Percentiles rank a stretch among this genome's conserved stretches.
Evolutionary conservation across 768 basidiomycete species (phyloP).

Genomic region (Cantharellus anzutake): DNA sequence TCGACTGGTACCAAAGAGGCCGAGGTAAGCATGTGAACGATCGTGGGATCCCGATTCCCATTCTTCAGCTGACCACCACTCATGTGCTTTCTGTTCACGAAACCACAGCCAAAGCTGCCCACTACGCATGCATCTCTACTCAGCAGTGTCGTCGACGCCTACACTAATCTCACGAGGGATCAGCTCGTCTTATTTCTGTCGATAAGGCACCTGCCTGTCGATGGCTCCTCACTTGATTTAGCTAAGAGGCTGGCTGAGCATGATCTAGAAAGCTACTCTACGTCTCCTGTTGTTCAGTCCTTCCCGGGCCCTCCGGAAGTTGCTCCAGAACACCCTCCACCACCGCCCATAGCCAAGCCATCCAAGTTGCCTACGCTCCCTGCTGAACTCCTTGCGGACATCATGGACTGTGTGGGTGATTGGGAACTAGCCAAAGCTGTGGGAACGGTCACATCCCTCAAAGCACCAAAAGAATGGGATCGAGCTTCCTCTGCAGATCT

Average conservation of each 20-base stretch:
- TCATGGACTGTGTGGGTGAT: slow-evolving; percentile 59
- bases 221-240: slow-evolving; percentile 25
- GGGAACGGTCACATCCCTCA: slow-evolving; percentile 48
- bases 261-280: slow-evolving; percentile 48
- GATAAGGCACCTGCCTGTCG: background rate
- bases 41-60: too few species aligned
- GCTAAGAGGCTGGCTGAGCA: slow-evolving; percentile 54
- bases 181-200: slow-evolving; percentile 1
- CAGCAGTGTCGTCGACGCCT: slow-evolving; percentile 1
- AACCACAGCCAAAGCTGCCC: background rate
- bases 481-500: slow-evolving; percentile 49
- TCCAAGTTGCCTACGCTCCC: slow-evolving; percentile 30
- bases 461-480: slow-evolving; percentile 47
- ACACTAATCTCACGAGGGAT: background rate
- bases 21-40: too few species aligned
- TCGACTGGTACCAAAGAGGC: too few species aligned
- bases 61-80: too few species aligned
- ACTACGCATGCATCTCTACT: background rate
- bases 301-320: slow-evolving; percentile 4
- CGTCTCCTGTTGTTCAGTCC: slow-evolving; percentile 6
- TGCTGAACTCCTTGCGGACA: slow-evolving; percentile 55
- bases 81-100: background rate
- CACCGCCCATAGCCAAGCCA: slow-evolving; percentile 9
- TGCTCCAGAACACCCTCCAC: slow-evolving; percentile 1
- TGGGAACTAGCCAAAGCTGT: slow-evolving; percentile 74